Base-by-base conservation (phyloP, 345 rosid genomes). In the Viola odorata region DNA sequence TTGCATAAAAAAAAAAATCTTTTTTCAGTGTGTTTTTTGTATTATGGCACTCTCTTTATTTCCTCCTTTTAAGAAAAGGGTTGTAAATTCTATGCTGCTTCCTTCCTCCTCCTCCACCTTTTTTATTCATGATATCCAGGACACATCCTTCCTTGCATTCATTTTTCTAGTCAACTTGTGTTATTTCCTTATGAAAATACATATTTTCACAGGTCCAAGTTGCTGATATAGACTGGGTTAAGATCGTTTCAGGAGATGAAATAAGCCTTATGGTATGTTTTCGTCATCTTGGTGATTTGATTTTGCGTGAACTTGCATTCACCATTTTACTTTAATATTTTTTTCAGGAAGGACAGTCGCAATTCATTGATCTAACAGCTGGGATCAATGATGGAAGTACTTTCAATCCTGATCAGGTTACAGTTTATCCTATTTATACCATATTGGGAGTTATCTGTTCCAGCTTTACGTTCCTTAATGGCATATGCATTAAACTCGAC, bases 171-270 rank as follows among this genome's bases (percentile, higher is more conserved):
- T 40, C 47, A 42, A 45, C 7, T 56, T 5, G 40, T 15, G 52
- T 64, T 45, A 37, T 52, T 55, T 61, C 32, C 63, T 80, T 50
- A 67, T 42, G 52, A 60, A 71, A 48, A 13, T 58, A 41, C 41
- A 61, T 53, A 53, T 75, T 66, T 60, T 53, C 71, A 16, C 91
- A 92, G 98, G 88, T 84, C 70, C 88, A 78, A 77, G 96, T 92
- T 67, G 91, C 89, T 52, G 96, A 89, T 71, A 67, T 92, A 44
- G 96, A 87, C 73, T 92, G 98, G 98, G 82, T 92, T 70, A 89
- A 85, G 75, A 85, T 92, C 67, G 72, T 74, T 15, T 80, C 94
- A 37, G 80, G 81, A 71, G 87, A 88, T 62, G 85, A 79, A 73
- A 87, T 92, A 75, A 87, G 85, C 77, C 82, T 92, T 68, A 82